These are phyloP conservation scores for Daldinia concentrica DNA, from an alignment of 495 filamentous ascomycete genomes.

Conservation along the genomic window DNA sequence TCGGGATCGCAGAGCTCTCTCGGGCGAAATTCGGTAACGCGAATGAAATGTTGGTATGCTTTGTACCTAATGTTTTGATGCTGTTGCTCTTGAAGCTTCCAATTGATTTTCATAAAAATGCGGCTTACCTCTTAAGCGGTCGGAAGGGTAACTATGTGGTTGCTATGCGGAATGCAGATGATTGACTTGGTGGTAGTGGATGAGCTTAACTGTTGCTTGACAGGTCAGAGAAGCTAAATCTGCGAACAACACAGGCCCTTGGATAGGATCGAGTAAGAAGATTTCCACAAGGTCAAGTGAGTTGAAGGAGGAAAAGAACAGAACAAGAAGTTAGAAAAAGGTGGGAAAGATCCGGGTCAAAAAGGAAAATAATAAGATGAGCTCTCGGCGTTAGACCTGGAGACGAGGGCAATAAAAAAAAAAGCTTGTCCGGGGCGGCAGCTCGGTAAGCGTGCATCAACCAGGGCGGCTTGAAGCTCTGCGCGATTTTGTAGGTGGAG, in stretches of 20 bases:
- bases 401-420: conserved; percentile 44
- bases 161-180: conserved; percentile 30
- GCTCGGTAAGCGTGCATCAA: conserved; percentile 37
- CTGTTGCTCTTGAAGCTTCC: conserved; percentile 10
- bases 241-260: conserved; percentile 51
- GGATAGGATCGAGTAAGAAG: conserved; percentile 32
- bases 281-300: conserved; percentile 49
- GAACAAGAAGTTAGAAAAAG: conserved; percentile 34
- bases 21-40: not conserved
- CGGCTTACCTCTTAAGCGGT: conserved; percentile 32
- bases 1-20: conserved; percentile 2
- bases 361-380: conserved; percentile 46
- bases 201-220: conserved; percentile 41
- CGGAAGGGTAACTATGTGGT: conserved; percentile 5
- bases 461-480: conserved; percentile 36
- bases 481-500: conserved; percentile 50
- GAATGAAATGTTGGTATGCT: conserved; percentile 3
- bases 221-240: conserved; percentile 40
- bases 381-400: conserved; percentile 40
- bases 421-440: conserved; percentile 43
- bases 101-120: conserved; percentile 34
- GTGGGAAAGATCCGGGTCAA: conserved; percentile 42
- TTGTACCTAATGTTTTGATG: conserved; percentile 2
- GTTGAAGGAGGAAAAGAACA: conserved; percentile 37
- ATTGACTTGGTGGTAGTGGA: conserved; percentile 23